A percentile compares a stretch with the other conserved stretches of the same genome.
Conservation (phyloP, 2,329 filamentous ascomycete genomes). For the Chrysoporthe deuterocubensis region DNA sequence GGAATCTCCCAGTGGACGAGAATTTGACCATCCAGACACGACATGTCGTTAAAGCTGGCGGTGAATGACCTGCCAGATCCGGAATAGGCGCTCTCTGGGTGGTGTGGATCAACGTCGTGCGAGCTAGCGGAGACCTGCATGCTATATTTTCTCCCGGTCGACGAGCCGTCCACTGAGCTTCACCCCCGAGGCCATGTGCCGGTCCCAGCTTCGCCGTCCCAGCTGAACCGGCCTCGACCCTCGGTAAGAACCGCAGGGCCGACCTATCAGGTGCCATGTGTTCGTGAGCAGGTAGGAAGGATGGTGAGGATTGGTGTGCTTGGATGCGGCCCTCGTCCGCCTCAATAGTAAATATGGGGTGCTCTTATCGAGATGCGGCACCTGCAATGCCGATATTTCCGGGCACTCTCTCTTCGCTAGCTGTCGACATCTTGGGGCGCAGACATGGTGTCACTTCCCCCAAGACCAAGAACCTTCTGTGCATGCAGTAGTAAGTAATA, state of each 20-base stretch:
- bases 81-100: not conserved
- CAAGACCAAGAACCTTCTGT: no score
- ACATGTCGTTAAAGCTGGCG: not conserved
- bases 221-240: not conserved
- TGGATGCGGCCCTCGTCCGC: not conserved
- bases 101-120: not conserved
- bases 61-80: constrained; percentile 8
- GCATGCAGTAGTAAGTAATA: not conserved
- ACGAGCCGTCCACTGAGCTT: constrained; percentile 16
- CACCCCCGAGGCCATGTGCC: constrained; percentile 14
- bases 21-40: not conserved
- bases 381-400: not conserved
- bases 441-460: not conserved
- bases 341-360: not conserved
- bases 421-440: not conserved
- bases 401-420: not conserved
- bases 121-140: constrained; percentile 13
- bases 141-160: not conserved
- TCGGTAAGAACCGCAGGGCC: not conserved
- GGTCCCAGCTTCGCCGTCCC: not conserved
- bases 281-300: not conserved
- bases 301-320: not conserved
- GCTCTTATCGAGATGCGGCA: not conserved
- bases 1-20: not conserved
- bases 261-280: constrained; percentile 3